A percentile compares a stretch with the other conserved stretches of the same genome.
phyloP scores from a whole-genome alignment of 345 rosid genomes.

The Kandelia obovata region DNA sequence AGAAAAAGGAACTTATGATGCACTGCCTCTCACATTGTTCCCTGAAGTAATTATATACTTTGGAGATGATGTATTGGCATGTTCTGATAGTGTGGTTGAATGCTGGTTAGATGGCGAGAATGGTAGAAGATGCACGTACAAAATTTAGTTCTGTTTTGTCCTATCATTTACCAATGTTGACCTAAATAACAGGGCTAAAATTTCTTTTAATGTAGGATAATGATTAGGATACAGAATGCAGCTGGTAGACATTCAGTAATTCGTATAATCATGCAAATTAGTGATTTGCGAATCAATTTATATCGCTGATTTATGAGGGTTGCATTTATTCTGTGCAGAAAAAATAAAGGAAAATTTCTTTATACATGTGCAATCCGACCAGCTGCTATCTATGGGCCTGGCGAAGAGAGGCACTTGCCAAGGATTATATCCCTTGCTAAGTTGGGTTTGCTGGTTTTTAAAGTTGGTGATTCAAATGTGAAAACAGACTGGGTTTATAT shows the following conservation, averaged over 20 bases:
- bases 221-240: neutral
- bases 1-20: no score
- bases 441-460: slow-evolving; percentile 62
- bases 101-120: neutral
- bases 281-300: neutral
- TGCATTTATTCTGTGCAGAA: slow-evolving; percentile 36
- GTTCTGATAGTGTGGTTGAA: neutral
- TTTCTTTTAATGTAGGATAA: neutral
- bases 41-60: neutral
- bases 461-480: slow-evolving; percentile 60
- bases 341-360: slow-evolving; percentile 46
- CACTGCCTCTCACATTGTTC: neutral
- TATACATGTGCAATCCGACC: slow-evolving; percentile 86
- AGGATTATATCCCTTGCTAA: slow-evolving; percentile 70
- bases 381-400: slow-evolving; percentile 93
- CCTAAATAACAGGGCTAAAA: neutral
- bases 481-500: slow-evolving; percentile 86
- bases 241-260: neutral
- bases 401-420: slow-evolving; percentile 91
- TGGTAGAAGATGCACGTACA: neutral
- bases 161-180: neutral
- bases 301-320: neutral
- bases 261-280: neutral
- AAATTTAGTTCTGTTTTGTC: neutral
- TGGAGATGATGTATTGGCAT: neutral